Conservation (phyloP, 2,329 filamentous ascomycete genomes). For the Graphilbum sp. region DNA sequence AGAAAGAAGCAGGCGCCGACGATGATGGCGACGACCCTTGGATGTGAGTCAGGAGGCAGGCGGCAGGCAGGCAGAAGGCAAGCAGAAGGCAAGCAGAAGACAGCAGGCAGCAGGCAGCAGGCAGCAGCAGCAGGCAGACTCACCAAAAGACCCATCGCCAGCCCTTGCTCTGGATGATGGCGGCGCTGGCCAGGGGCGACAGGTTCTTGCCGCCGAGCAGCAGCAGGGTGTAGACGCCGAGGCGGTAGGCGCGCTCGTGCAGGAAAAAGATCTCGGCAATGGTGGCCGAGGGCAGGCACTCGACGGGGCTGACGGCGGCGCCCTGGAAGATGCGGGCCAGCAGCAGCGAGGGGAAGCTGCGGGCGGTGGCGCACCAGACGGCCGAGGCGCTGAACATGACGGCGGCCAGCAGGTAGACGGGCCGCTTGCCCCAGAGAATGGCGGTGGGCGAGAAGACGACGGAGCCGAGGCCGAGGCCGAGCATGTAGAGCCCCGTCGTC, state of each 20-base stretch:
- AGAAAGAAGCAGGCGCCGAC: slow-evolving; percentile 54
- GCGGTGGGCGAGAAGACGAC: slow-evolving; percentile 79
- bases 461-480: slow-evolving; percentile 75
- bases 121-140: too few relatives aligned
- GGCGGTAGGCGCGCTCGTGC: slow-evolving; percentile 80
- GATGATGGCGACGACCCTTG: slow-evolving; percentile 44
- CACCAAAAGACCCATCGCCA: slow-evolving; percentile 92
- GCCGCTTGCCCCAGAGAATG: slow-evolving; percentile 78
- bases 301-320: slow-evolving; percentile 73
- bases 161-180: slow-evolving; percentile 56
- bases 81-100: too few relatives aligned
- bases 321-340: slow-evolving; percentile 77
- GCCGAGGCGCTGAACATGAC: slow-evolving; percentile 62
- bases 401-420: slow-evolving; percentile 68
- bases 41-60: neutral
- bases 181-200: slow-evolving; percentile 72
- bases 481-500: slow-evolving; percentile 87
- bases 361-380: slow-evolving; percentile 76
- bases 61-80: too few relatives aligned
- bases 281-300: slow-evolving; percentile 82
- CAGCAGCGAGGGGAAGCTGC: slow-evolving; percentile 63
- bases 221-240: slow-evolving; percentile 84
- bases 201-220: slow-evolving; percentile 85
- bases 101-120: too few relatives aligned
- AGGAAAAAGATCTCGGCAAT: slow-evolving; percentile 95